These are phyloP conservation scores for Diaporthe batatas DNA, from an alignment of 2,329 filamentous ascomycete species.

Conservation along the genomic window DNA sequence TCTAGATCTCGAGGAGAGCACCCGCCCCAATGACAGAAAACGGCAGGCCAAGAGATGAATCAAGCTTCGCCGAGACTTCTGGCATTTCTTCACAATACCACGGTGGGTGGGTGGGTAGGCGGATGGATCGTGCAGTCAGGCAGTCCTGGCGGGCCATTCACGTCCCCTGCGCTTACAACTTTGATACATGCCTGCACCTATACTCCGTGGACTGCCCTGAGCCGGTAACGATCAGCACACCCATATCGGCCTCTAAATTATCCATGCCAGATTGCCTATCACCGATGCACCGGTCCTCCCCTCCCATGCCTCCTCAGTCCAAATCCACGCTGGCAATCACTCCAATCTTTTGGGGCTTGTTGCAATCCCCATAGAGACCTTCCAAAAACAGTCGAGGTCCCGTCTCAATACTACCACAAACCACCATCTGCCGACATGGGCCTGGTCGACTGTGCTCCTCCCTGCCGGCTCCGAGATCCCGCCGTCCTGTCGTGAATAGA, in stretches of 20 bases:
- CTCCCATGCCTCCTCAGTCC: background rate
- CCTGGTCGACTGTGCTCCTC: slow-evolving; percentile 1
- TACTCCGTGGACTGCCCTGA: background rate
- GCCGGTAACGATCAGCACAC: slow-evolving; percentile 28
- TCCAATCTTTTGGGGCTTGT: slow-evolving; percentile 3
- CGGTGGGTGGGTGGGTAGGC: background rate
- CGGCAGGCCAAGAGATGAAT: background rate
- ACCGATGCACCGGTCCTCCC: background rate
- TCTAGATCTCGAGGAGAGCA: background rate
- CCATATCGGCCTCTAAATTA: slow-evolving; percentile 24
- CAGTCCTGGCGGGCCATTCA: background rate
- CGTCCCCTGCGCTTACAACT: background rate
- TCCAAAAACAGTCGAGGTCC: slow-evolving; percentile 30
- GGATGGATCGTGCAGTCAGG: background rate
- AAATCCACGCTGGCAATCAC: slow-evolving; percentile 2
- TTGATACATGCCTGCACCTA: background rate
- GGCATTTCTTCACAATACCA: slow-evolving; percentile 14
- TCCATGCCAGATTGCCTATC: slow-evolving; percentile 30
- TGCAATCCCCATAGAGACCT: slow-evolving; percentile 17
- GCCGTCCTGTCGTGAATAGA: slow-evolving; percentile 18
- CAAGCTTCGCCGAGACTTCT: slow-evolving; percentile 33
- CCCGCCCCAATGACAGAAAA: too few species aligned
- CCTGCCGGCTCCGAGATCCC: slow-evolving; percentile 25
- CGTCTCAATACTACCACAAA: slow-evolving; percentile 17
- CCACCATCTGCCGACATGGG: slow-evolving; percentile 14